Evolutionary conservation across 2,329 filamentous ascomycete genomes (phyloP), one percentile per base, ranked within the genome.

Genomic region (Herpomyces periplanetae): DNA sequence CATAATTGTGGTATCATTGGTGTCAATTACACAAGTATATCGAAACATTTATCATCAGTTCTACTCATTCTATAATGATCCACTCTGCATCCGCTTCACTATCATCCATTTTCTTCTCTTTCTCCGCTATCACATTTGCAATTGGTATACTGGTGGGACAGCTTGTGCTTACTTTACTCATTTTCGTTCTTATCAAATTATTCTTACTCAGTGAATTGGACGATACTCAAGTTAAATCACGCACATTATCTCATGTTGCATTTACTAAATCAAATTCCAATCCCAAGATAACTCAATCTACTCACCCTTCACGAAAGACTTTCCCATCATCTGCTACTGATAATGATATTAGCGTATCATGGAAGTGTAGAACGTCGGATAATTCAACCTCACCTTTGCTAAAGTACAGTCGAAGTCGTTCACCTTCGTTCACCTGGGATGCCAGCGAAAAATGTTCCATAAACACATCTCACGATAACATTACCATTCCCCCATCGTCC

Each of bases 161-260:
- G 38, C 49, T 96, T 19, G 85, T 71, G 2, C 65, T 96, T 17
- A 66, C 87, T 7, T 44, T 91, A 10, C 49, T 96, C 15, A 56
- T 96, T 25, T 73, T 71, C 27, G 68, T 64, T 28, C 91, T 96
- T 41, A 91, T 96, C 40, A 87, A 87, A 37, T 96, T 88, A 53
- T 96, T 96, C 51, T 91, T 96, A 34, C 91, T 96, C 34, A 80
- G 80, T 30, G 80, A 91, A 34, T 58, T 69, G 3, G 50, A 69
- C 24, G 71, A 85, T 26, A 57, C 62, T 21, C 66, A 63, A 9
- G 66, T 69, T 6, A 49, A 66, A 4, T 44, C 63, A 16, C 56
- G 64, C 27, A 66, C 64, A 22, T 60, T 61, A 5, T 59, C 69
- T 28, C 55, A 66, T 11, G 55, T 60, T 23, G 56, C 61, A 20